Percentiles rank a stretch among this genome's conserved stretches.
Conservation (phyloP, 306 rosid species). For the Trifolium subterraneum region DNA sequence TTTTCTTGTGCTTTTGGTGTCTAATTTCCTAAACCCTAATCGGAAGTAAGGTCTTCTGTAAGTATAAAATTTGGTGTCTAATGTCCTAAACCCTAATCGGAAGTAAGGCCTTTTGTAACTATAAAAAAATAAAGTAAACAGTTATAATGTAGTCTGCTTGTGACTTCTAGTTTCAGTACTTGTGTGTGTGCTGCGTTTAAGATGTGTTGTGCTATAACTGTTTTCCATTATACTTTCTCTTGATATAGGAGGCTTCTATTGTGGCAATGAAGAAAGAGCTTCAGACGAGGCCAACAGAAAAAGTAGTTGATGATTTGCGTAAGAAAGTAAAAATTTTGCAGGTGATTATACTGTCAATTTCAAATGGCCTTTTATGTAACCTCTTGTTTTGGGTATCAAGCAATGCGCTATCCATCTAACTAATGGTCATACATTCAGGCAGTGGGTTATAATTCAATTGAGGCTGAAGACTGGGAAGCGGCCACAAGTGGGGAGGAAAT, state of each 20-base stretch:
- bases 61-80: neutral
- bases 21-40: neutral
- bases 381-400: slow-evolving; percentile 22
- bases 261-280: slow-evolving; percentile 90
- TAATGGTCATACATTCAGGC: slow-evolving; percentile 63
- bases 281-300: slow-evolving; percentile 83
- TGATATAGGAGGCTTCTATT: slow-evolving; percentile 69
- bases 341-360: slow-evolving; percentile 53
- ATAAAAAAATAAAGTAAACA: neutral
- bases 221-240: slow-evolving; percentile 36
- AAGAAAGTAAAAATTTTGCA: slow-evolving; percentile 95
- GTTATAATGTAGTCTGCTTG: slow-evolving; percentile 13
- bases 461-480: slow-evolving; percentile 99
- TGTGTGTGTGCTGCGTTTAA: neutral
- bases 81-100: neutral
- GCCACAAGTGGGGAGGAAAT: slow-evolving; percentile 98
- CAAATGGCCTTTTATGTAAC: slow-evolving; percentile 22
- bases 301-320: slow-evolving; percentile 79
- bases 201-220: neutral
- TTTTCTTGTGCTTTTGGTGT: slow-evolving; percentile 19
- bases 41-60: neutral
- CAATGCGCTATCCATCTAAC: slow-evolving; percentile 34
- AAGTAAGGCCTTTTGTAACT: neutral
- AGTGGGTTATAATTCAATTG: slow-evolving; percentile 94
- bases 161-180: neutral